A percentile compares a stretch with the other conserved stretches of the same genome.
phyloP scores from a whole-genome alignment of 2,329 filamentous ascomycete genomes.

The Geosmithia morbida region DNA sequence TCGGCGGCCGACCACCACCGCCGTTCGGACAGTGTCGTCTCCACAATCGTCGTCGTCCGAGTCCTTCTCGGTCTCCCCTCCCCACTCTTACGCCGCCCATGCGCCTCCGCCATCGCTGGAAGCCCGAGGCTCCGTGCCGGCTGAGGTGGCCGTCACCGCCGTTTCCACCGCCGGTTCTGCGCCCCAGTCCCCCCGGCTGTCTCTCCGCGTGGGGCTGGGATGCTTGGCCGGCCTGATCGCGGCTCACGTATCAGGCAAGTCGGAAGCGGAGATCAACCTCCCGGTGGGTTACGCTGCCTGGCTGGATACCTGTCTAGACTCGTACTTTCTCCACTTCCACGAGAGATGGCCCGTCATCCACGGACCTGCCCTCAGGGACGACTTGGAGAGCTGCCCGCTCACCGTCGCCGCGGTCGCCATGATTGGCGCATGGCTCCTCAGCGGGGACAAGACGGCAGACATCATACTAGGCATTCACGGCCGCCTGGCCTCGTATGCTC shows the following conservation, averaged over 20 bases:
- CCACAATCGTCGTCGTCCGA: too few species aligned
- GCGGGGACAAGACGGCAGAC: constrained; percentile 10
- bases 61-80: too few species aligned
- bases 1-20: too few species aligned
- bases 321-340: constrained; percentile 25
- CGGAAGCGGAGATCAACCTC: not conserved
- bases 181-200: not conserved
- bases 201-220: not conserved
- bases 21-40: too few species aligned
- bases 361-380: constrained; percentile 15
- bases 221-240: constrained; percentile 1
- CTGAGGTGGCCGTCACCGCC: too few species aligned
- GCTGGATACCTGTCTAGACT: constrained; percentile 8
- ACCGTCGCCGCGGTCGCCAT: constrained; percentile 17
- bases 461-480: constrained; percentile 15
- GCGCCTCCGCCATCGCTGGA: too few species aligned
- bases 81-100: too few species aligned
- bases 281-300: constrained; percentile 2
- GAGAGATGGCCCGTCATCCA: constrained; percentile 25
- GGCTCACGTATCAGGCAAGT: constrained; percentile 4
- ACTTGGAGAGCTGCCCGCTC: constrained; percentile 11
- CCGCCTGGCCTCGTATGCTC: constrained; percentile 9
- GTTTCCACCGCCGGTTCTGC: too few species aligned
- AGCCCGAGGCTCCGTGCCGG: too few species aligned
- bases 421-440: constrained; percentile 22